Evolutionary conservation across 2,329 filamentous ascomycete species (phyloP).

Genomic region (Aspergillus awamori): DNA sequence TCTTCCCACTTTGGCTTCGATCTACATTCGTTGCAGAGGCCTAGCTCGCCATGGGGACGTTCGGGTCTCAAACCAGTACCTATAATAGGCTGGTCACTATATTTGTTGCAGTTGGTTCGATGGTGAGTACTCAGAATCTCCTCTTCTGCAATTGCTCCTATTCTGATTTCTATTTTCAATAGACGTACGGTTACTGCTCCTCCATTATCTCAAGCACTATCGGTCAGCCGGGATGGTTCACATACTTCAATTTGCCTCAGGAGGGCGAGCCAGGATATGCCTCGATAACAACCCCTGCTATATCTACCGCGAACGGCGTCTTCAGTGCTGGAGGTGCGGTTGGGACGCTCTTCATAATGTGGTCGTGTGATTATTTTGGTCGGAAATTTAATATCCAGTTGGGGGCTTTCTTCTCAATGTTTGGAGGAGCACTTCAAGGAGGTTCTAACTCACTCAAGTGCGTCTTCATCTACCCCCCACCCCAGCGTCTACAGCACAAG

Average conservation of each 20-base stretch:
- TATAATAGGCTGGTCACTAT: conserved; percentile 45
- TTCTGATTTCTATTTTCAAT: background rate
- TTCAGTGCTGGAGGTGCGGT: conserved; percentile 55
- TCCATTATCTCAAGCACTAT: conserved; percentile 57
- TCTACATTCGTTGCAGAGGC: background rate
- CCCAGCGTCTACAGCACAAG: background rate
- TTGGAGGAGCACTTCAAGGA: conserved; percentile 53
- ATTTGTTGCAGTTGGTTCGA: conserved; percentile 44
- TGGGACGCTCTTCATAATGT: conserved; percentile 54
- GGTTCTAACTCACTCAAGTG: conserved; percentile 50
- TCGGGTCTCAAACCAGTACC: conserved; percentile 40
- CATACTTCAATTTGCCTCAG: conserved; percentile 51
- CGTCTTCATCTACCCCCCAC: conserved; percentile 10
- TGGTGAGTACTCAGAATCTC: conserved; percentile 33
- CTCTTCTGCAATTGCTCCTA: background rate
- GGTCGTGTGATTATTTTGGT: conserved; percentile 50
- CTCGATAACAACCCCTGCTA: conserved; percentile 50
- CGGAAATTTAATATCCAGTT: conserved; percentile 52
- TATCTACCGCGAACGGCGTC: conserved; percentile 54
- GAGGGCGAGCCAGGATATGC: conserved; percentile 50
- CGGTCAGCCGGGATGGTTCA: conserved; percentile 57
- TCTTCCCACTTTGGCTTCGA: conserved; percentile 6
- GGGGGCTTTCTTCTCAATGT: conserved; percentile 47
- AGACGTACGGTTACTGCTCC: conserved; percentile 57
- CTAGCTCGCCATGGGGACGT: conserved; percentile 30